Conservation (phyloP, 2,329 filamentous ascomycete genomes). For the Elsinoe australis region DNA sequence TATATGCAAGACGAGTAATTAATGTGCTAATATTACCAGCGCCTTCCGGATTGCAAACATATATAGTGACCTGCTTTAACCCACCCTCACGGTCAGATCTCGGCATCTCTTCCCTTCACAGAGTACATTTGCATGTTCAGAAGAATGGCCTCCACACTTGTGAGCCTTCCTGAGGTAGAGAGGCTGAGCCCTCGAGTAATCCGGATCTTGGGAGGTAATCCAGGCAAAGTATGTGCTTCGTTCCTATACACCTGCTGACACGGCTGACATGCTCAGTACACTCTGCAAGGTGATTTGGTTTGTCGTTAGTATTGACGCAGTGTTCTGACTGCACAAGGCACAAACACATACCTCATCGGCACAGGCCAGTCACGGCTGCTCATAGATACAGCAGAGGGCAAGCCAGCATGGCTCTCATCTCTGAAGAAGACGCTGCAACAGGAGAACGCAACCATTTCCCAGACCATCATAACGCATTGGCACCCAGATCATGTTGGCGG, state of each 20-base stretch:
- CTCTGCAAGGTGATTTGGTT: constrained; percentile 48
- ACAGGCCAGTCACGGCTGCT: constrained; percentile 65
- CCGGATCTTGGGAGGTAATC: constrained; percentile 83
- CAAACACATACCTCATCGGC: constrained; percentile 91
- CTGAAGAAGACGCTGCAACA: constrained; percentile 57
- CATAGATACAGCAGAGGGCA: constrained; percentile 84
- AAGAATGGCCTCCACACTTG: constrained; percentile 36
- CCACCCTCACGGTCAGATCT: no score
- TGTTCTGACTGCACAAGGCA: constrained; percentile 52
- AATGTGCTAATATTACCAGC: no score
- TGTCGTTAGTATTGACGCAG: neutral
- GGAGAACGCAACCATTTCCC: constrained; percentile 62
- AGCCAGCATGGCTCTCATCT: constrained; percentile 60
- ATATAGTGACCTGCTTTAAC: no score
- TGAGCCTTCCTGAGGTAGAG: constrained; percentile 63
- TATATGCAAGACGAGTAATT: no score
- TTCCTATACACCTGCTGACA: neutral
- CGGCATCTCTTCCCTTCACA: no score
- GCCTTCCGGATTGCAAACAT: no score
- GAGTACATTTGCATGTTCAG: constrained; percentile 1
- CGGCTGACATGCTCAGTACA: constrained; percentile 41
- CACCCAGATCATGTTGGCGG: constrained; percentile 81
- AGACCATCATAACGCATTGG: constrained; percentile 81
- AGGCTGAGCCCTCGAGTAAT: constrained; percentile 70
- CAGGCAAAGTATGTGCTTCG: constrained; percentile 61